phyloP scores from a whole-genome alignment of 1,139 yeast genomes.

The Pichia sp. region DNA sequence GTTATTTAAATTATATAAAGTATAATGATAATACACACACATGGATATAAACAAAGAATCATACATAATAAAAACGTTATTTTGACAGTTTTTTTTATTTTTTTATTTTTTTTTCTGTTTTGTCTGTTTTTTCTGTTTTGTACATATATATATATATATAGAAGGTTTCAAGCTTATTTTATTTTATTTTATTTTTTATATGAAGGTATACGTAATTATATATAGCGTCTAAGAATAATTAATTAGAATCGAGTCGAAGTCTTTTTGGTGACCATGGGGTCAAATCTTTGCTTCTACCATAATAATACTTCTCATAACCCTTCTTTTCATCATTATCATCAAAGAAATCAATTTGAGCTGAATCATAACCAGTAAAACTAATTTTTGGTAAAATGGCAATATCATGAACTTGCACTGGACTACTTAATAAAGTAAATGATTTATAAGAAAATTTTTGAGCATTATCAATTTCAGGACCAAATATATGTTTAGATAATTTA shows the following conservation, averaged over 20 bases:
- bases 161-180: too few species aligned
- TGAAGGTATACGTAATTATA: not conserved
- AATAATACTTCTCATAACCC: constrained; percentile 23
- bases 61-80: too few species aligned
- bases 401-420: constrained; percentile 69
- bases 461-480: constrained; percentile 22
- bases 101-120: too few species aligned
- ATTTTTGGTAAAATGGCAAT: constrained; percentile 47
- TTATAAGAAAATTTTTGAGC: constrained; percentile 38
- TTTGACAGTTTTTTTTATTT: too few species aligned
- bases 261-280: constrained; percentile 24
- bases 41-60: too few species aligned
- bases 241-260: constrained; percentile 17
- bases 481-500: constrained; percentile 15
- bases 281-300: constrained; percentile 25
- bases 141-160: too few species aligned
- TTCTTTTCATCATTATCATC: constrained; percentile 25
- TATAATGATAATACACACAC: too few species aligned
- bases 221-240: too few species aligned
- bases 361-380: constrained; percentile 24
- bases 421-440: constrained; percentile 60
- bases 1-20: too few species aligned
- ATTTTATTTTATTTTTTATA: too few species aligned
- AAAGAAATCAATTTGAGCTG: constrained; percentile 18
- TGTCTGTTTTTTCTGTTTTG: too few species aligned